Base-by-base conservation (phyloP, 495 filamentous ascomycete genomes). In the Xylaria grammica region DNA sequence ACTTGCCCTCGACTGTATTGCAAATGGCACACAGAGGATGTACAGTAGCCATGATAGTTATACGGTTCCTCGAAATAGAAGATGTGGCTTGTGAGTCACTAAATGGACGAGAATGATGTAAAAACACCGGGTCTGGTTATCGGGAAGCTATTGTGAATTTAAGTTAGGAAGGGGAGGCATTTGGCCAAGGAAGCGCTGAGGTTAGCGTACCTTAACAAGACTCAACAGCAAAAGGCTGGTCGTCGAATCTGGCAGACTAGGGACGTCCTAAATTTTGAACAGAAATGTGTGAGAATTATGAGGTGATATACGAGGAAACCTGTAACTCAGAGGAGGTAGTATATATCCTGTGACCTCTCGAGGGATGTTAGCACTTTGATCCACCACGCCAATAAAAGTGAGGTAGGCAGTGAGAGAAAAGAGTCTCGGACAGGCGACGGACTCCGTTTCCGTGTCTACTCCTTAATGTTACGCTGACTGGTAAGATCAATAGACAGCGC, bases 1-100 rank as follows among this genome's bases (percentile, higher is more conserved):
- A 89, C 73, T 85, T 89, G 48, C 78, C 81, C 24, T 79, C 76
- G 53, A 83, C 79, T 51, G 71, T 70, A 49, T 81, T 74, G 74
- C 87, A 90, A 19, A 87, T 80, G 59, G 82, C 75, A 66, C 87
- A 90, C 0, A 69, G 32, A 46, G 69, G 60, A 27, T 58, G 60
- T 30, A 48, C 46, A 24, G 17, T 29, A n/a, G 60, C 67, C 72
- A 74, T 74, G 38, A 27, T 48, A 26, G 42, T 27, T 20, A 19
- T 19, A 44, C 11, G 20, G 20, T 8, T 19, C 22, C 15, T 24
- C 4, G 10, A 38, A 9, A 46, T 19, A 34, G 11, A 26, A 34
- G 38, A 62, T 5, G 24, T 19, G 38, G n/a, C 19, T 15, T 44
- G 42, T 9, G 34, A 29, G n/a, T 24, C 27, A 26, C 56, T 10